Base-by-base conservation (phyloP, 345 rosid genomes). In the Salix udensis region DNA sequence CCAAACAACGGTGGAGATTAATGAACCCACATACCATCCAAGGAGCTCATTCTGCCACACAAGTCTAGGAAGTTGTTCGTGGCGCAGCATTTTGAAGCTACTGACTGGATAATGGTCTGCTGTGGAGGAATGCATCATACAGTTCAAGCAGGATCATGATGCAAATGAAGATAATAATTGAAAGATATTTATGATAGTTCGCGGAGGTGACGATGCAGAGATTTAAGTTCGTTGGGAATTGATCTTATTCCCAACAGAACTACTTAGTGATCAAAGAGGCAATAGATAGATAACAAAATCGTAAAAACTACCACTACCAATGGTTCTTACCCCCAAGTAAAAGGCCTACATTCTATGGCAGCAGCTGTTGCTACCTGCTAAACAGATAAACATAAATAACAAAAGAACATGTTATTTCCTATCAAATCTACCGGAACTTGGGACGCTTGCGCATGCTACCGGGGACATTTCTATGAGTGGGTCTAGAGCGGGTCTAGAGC, bases 401-500 rank as follows among this genome's bases (percentile, higher is more conserved):
- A 58, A 58, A 58, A n/a, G 64, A 24, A 58, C 23, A 23, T 10
- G 64, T n/a, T 7, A 44, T 68, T 26, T 68, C 72, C 55, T 42
- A 65, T 55, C 85, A 58, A n/a, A 58, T 24, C 64, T 82, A 74
- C 58, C 81, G 65, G 61, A 81, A 67, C 78, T 80, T 77, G 66
- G 82, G 8, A 11, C 78, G 82, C 77, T 82, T 89, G 11, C 74
- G 80, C 65, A 89, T 74, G 74, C 87, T 79, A 44, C 75, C 3
- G 67, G 50, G 50, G 18, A 46, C 18, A 3, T 15, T 14, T n/a
- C 64, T 58, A 8, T 14, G 64, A 58, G 64, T 1, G 15, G 64
- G 64, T 58, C 64, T 23, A 1, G 28, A n/a, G 89, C 87, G 4
- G 92, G 87, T 12, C 98, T 13, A 0, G 4, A 46, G 50, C 5